Base-by-base conservation (phyloP, 306 rosid genomes). In the Cucurbita argyrosperma region DNA sequence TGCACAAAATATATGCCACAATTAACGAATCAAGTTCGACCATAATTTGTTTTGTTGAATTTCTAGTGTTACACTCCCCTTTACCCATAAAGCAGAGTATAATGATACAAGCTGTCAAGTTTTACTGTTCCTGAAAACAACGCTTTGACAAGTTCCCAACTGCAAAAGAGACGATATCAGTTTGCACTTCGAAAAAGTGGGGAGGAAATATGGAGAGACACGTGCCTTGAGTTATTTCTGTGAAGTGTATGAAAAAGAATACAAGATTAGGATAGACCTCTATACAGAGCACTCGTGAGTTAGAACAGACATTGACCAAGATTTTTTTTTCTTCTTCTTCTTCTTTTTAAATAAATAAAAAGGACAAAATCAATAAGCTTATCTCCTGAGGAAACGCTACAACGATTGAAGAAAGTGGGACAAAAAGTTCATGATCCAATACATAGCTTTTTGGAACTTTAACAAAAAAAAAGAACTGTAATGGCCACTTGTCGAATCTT, bases 401-500 rank as follows among this genome's bases (percentile, higher is more conserved):
- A 49, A 69, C 43, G 74, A 70, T 70, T 14, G 60, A 26, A 14
- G 46, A 70, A 70, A 70, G 74, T 30, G 60, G 74, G 60, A 70
- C 74, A 70, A 51, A 30, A 70, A 51, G 74, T 70, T 23, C 74
- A n/a, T 30, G 60, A 50, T 14, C 60, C 74, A 16, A 30, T 70
- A 51, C 74, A 47, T 23, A 70, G 74, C 60, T 70, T 70, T 49
- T 51, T 70, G 74, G 60, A 70, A 70, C 60, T 70, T 51, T 70
- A 70, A 70, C 74, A 67, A 67, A 70, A 67, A 35, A 70, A 70
- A 35, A 68, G 51, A 70, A 26, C 59, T 70, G 74, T 70, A 30
- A 70, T 70, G 42, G 47, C 74, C 74, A 70, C 74, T 70, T 50
- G 74, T 70, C 60, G 74, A 70, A 51, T 70, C 74, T 70, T 70